Evolutionary conservation across 164 flowering plant genomes (phyloP).

Genomic region (grape (Vitis vinifera)): DNA sequence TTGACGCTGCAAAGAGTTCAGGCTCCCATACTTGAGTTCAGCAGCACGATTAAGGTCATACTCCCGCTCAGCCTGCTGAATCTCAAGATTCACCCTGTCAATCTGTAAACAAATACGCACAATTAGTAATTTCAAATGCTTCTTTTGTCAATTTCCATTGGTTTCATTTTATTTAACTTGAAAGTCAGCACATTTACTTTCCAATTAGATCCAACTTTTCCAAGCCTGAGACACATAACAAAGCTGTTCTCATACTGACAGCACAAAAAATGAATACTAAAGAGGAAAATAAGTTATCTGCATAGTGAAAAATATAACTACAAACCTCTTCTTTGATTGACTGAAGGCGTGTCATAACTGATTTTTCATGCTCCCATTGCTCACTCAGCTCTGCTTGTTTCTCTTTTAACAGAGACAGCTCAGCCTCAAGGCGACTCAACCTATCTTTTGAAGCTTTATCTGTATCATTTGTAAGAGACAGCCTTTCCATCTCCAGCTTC

Average conservation of each 20-base stretch:
- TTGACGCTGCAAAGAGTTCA: conserved; percentile 83
- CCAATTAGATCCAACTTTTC: neutral
- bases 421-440: conserved; percentile 77
- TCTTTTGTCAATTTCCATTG: no score
- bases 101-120: conserved; percentile 45
- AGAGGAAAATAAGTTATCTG: neutral
- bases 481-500: conserved; percentile 92
- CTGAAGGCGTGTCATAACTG: conserved; percentile 86
- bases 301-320: neutral
- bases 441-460: conserved; percentile 90
- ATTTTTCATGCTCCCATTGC: conserved; percentile 96
- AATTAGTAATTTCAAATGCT: neutral
- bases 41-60: conserved; percentile 99
- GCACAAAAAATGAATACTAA: neutral
- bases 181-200: neutral
- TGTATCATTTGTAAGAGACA: conserved; percentile 83
- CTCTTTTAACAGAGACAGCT: conserved; percentile 66
- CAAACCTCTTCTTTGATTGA: conserved; percentile 92
- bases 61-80: conserved; percentile 95
- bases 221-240: neutral
- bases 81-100: conserved; percentile 94
- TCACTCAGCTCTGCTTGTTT: conserved; percentile 72
- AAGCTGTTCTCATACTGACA: neutral
- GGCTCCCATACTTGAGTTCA: conserved; percentile 86
- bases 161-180: neutral